These are phyloP conservation scores for Phoma sp. DNA, from an alignment of 2,329 filamentous ascomycete species.

Conservation along the genomic window DNA sequence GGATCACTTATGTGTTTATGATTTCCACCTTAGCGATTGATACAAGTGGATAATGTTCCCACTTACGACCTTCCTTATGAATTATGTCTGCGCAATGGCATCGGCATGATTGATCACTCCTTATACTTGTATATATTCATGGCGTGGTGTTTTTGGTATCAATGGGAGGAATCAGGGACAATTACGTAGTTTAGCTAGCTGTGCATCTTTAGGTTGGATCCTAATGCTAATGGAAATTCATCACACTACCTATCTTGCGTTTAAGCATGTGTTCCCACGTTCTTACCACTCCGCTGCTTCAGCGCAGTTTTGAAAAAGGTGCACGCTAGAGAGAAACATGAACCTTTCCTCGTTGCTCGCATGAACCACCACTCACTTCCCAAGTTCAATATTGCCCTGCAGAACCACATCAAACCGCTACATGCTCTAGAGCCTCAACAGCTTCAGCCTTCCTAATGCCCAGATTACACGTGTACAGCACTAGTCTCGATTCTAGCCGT, in stretches of 20 bases:
- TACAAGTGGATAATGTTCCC: constrained; percentile 14
- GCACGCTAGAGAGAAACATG: not conserved
- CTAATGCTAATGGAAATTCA: constrained; percentile 14
- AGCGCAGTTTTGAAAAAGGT: not conserved
- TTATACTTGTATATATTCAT: constrained; percentile 20
- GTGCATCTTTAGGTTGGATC: constrained; percentile 3
- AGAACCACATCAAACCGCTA: not conserved
- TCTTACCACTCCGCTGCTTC: not conserved
- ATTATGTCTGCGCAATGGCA: constrained; percentile 18
- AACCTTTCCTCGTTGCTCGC: too few relatives aligned
- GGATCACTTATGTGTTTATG: constrained; percentile 3
- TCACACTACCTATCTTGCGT: not conserved
- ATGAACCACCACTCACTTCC: too few relatives aligned
- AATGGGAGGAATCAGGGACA: not conserved
- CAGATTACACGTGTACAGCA: not conserved
- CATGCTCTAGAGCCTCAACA: not conserved
- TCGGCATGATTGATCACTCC: constrained; percentile 20
- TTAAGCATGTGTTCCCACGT: not conserved
- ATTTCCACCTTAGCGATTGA: constrained; percentile 5
- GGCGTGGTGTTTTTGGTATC: constrained; percentile 9
- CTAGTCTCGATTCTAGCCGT: not conserved
- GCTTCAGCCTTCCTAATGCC: not conserved
- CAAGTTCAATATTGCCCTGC: not conserved
- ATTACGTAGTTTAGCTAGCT: constrained; percentile 9
- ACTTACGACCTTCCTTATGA: constrained; percentile 19